phyloP scores from a whole-genome alignment of 768 basidiomycete genomes.

The Tulasnella calospora region DNA sequence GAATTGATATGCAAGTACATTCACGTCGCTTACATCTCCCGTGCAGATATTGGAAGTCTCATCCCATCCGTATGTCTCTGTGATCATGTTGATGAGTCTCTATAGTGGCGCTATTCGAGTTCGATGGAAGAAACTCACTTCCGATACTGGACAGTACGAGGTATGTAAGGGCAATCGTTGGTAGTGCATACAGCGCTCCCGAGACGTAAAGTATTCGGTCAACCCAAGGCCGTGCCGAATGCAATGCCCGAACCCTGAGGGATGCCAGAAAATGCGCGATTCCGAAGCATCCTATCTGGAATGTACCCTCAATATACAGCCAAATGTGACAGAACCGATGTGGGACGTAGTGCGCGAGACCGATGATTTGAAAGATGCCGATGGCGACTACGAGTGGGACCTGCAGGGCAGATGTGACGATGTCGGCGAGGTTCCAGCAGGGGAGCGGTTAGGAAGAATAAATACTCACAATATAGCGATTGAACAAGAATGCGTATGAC shows the following conservation, averaged over 20 bases:
- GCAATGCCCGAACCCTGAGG: neutral
- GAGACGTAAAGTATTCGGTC: neutral
- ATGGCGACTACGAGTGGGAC: neutral
- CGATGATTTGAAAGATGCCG: neutral
- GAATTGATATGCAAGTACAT: neutral
- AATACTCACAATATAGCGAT: neutral
- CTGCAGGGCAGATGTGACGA: neutral
- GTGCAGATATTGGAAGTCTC: neutral
- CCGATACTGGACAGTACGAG: neutral
- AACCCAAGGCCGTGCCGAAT: neutral
- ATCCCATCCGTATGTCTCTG: neutral
- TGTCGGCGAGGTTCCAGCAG: neutral
- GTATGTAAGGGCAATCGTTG: neutral
- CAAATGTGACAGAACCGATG: neutral
- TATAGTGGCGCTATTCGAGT: neutral
- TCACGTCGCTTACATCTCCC: neutral
- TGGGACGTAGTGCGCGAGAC: neutral
- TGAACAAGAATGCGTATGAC: conserved; percentile 8
- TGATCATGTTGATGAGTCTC: neutral
- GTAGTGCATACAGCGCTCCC: neutral
- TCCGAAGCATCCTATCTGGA: neutral
- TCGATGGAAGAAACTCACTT: neutral
- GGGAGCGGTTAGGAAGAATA: neutral
- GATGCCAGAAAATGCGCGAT: neutral
- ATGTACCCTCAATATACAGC: neutral